Conservation (phyloP, 164 flowering plant species). For the Sedum album region DNA sequence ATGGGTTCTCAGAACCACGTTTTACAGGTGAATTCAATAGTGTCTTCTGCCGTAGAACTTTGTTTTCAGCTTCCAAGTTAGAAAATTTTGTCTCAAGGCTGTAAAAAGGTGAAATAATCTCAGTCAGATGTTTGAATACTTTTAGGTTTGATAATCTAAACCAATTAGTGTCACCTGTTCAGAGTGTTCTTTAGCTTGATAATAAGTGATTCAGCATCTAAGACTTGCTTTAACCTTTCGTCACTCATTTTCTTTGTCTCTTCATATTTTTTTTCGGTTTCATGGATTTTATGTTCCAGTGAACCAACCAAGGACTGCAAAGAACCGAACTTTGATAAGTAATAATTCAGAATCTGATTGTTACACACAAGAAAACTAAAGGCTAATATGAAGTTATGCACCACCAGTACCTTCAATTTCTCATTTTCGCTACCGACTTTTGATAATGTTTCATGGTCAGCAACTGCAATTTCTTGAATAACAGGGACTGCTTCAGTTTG, state of each 20-base stretch:
- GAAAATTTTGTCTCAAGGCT: slow-evolving; percentile 82
- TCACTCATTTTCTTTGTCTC: slow-evolving; percentile 79
- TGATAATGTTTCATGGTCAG: slow-evolving; percentile 55
- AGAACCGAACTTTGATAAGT: neutral
- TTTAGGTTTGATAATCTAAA: neutral
- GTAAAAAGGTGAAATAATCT: slow-evolving; percentile 6
- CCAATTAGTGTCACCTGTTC: neutral
- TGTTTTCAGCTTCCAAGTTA: slow-evolving; percentile 72
- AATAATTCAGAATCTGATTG: neutral
- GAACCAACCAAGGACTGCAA: slow-evolving; percentile 62
- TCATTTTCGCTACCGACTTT: slow-evolving; percentile 75
- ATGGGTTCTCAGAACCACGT: slow-evolving; percentile 35
- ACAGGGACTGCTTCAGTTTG: slow-evolving; percentile 39
- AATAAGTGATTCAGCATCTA: slow-evolving; percentile 78
- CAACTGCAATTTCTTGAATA: slow-evolving; percentile 64
- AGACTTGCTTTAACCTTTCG: slow-evolving; percentile 80
- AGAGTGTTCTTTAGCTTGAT: slow-evolving; percentile 56
- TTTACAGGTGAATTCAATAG: slow-evolving; percentile 44
- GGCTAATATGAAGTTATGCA: neutral
- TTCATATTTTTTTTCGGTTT: slow-evolving; percentile 76
- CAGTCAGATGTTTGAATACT: neutral
- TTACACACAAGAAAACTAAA: neutral
- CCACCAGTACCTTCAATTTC: slow-evolving; percentile 57
- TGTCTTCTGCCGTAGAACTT: slow-evolving; percentile 66
- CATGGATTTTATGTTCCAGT: slow-evolving; percentile 80